These are phyloP conservation scores for Ogataea allantospora DNA, from an alignment of 805 yeast species.

Conservation along the genomic window DNA sequence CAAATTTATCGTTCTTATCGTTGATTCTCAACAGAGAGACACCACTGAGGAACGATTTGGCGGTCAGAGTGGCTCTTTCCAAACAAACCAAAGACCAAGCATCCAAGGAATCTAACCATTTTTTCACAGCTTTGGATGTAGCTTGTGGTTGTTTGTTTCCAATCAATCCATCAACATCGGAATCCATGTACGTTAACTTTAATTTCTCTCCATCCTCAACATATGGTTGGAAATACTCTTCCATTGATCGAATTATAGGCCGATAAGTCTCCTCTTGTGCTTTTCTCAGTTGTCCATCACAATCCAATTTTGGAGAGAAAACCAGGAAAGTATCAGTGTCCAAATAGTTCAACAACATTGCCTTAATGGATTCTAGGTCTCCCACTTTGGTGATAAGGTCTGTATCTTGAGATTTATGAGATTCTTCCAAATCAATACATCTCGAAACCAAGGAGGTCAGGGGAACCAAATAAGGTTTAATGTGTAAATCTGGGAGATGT, in stretches of 20 bases:
- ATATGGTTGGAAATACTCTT: constrained; percentile 49
- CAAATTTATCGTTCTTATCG: constrained; percentile 26
- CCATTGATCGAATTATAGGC: constrained; percentile 71
- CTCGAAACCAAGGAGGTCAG: constrained; percentile 85
- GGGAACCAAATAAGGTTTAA: constrained; percentile 80
- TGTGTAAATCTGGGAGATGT: constrained; percentile 58
- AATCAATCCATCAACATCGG: constrained; percentile 75
- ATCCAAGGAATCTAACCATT: constrained; percentile 63
- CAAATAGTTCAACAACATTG: constrained; percentile 70
- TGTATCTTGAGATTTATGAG: constrained; percentile 39
- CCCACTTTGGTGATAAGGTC: constrained; percentile 63
- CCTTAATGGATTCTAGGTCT: constrained; percentile 52
- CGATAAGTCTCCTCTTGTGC: constrained; percentile 78
- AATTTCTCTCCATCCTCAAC: constrained; percentile 34
- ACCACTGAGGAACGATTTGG: constrained; percentile 86
- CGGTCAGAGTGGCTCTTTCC: constrained; percentile 82
- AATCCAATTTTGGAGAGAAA: constrained; percentile 76
- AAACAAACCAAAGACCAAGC: constrained; percentile 82
- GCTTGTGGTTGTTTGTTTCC: constrained; percentile 72
- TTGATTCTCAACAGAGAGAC: constrained; percentile 57
- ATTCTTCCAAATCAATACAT: constrained; percentile 68
- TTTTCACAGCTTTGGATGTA: constrained; percentile 58
- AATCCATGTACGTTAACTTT: constrained; percentile 62
- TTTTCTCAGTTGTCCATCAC: constrained; percentile 74
- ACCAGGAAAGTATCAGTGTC: constrained; percentile 94